Evolutionary conservation across 1,139 yeast species (phyloP).

Genomic region (Pichia sp.): DNA sequence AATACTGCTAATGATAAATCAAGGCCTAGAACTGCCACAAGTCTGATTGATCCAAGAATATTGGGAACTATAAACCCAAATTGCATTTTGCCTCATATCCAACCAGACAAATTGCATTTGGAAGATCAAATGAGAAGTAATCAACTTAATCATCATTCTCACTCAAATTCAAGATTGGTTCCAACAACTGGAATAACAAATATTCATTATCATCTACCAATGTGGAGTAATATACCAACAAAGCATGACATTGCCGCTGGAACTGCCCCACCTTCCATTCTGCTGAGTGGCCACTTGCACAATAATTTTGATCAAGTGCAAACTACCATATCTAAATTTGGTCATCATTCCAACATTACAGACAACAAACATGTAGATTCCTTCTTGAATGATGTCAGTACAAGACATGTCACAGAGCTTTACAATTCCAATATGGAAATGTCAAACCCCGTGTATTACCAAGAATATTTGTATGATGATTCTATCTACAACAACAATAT

Average conservation of each 20-base stretch:
- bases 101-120: neutral
- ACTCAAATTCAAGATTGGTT: too few species aligned
- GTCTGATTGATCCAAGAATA: conserved; percentile 1
- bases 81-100: neutral
- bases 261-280: neutral
- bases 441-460: conserved; percentile 3
- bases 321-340: neutral
- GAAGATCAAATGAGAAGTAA: neutral
- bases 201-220: neutral
- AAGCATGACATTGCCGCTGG: neutral
- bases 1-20: too few species aligned
- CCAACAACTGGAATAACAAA: neutral
- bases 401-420: neutral
- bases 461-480: conserved; percentile 5
- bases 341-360: neutral
- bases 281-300: neutral
- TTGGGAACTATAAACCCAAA: conserved; percentile 2
- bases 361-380: neutral
- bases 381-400: neutral
- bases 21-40: neutral
- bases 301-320: too few species aligned
- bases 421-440: neutral
- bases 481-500: neutral
- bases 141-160: neutral
- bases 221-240: neutral